phyloP scores from a whole-genome alignment of 768 basidiomycete species.

The Suillus paluster region DNA sequence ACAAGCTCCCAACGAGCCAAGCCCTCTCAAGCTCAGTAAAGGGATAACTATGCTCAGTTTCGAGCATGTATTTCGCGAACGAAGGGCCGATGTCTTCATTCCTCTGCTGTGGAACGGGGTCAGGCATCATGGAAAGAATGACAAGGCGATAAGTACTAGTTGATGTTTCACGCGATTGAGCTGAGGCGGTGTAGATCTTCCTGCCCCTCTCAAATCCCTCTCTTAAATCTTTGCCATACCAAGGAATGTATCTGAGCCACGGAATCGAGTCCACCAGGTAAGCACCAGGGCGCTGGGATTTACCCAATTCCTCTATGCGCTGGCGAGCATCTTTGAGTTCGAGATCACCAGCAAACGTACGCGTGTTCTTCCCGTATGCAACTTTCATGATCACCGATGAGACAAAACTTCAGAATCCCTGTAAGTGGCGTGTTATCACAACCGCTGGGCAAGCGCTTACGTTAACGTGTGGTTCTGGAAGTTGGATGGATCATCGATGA shows the following conservation, averaged over 20 bases:
- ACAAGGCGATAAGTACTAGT: constrained; percentile 35
- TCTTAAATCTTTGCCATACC: constrained; percentile 60
- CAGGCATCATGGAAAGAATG: too few relatives aligned
- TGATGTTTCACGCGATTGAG: constrained; percentile 45
- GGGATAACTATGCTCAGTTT: constrained; percentile 49
- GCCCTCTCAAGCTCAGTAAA: constrained; percentile 54
- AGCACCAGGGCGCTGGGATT: constrained; percentile 31
- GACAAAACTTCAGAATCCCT: constrained; percentile 21
- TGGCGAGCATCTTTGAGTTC: constrained; percentile 21
- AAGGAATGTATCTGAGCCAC: constrained; percentile 51
- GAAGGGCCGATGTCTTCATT: constrained; percentile 16
- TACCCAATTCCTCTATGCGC: constrained; percentile 24
- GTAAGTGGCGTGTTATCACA: constrained; percentile 22
- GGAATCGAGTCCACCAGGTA: constrained; percentile 41
- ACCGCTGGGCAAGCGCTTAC: constrained; percentile 28
- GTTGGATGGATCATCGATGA: constrained; percentile 25
- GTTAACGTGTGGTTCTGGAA: constrained; percentile 31
- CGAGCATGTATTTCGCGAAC: constrained; percentile 57
- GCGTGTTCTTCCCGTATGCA: constrained; percentile 15
- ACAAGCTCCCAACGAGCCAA: constrained; percentile 60
- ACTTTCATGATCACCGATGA: constrained; percentile 14
- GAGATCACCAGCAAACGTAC: constrained; percentile 8
- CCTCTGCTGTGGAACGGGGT: too few relatives aligned
- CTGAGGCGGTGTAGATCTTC: constrained; percentile 49
- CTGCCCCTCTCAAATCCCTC: constrained; percentile 55